Conservation (phyloP, 1,284 basidiomycete species). For the Ceratobasidium sp. region DNA sequence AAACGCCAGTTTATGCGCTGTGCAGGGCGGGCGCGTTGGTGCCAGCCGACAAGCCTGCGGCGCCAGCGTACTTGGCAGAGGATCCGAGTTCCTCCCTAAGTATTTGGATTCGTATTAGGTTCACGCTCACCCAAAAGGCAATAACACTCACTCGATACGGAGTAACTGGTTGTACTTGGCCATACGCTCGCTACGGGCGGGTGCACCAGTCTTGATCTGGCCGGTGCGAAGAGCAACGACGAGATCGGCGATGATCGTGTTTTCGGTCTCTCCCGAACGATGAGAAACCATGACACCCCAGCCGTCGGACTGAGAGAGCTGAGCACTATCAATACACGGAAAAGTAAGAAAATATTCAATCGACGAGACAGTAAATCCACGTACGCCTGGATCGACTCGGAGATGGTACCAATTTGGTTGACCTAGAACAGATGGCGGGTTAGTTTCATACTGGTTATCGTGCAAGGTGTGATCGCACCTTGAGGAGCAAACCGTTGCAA, state of each 20-base stretch:
- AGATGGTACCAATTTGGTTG: conserved; percentile 99
- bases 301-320: conserved; percentile 94
- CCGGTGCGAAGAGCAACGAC: conserved; percentile 92
- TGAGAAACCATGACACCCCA: conserved; percentile 99
- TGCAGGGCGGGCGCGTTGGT: conserved; percentile 71
- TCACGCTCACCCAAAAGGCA: conserved; percentile 13
- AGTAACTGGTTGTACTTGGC: conserved; percentile 91
- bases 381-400: conserved; percentile 95
- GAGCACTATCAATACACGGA: conserved; percentile 66
- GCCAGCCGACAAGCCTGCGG: conserved; percentile 81
- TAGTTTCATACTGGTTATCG: not conserved
- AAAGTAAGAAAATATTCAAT: not conserved
- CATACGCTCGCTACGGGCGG: conserved; percentile 91
- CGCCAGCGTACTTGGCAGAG: conserved; percentile 75
- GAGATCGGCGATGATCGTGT: conserved; percentile 97
- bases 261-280: conserved; percentile 96
- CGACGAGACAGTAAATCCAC: conserved; percentile 49
- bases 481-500: conserved; percentile 98
- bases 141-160: conserved; percentile 79
- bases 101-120: not conserved
- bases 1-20: not conserved
- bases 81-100: conserved; percentile 75
- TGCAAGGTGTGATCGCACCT: conserved; percentile 58
- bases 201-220: conserved; percentile 99
- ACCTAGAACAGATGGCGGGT: conserved; percentile 55